These are phyloP conservation scores for Heterobasidion occidentale DNA, from an alignment of 1,284 basidiomycete genomes.

Conservation along the genomic window DNA sequence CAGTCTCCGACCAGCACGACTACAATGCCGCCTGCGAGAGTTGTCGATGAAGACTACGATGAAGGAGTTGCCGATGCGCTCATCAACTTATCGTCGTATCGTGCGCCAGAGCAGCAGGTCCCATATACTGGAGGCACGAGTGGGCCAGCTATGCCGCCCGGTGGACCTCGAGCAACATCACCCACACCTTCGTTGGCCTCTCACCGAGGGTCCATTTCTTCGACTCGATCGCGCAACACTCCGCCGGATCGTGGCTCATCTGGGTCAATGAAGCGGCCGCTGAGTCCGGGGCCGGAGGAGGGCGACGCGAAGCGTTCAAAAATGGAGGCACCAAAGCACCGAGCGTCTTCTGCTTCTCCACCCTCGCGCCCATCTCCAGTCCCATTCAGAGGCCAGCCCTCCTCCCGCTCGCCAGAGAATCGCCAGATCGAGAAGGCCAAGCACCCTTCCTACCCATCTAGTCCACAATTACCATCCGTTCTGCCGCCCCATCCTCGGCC, in stretches of 20 bases:
- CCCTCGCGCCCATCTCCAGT: constrained; percentile 62
- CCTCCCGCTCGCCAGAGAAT: constrained; percentile 48
- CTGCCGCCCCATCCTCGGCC: constrained; percentile 69
- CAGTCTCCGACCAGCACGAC: constrained; percentile 60
- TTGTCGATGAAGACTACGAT: constrained; percentile 79
- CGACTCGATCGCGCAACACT: constrained; percentile 19
- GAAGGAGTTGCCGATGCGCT: constrained; percentile 69
- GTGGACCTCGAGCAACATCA: constrained; percentile 37
- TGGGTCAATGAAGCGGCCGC: constrained; percentile 42
- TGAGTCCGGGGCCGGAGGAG: constrained; percentile 58
- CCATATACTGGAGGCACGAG: constrained; percentile 29
- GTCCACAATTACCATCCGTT: constrained; percentile 43
- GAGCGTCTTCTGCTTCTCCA: constrained; percentile 45
- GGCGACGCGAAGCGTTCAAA: constrained; percentile 54
- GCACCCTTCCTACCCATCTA: constrained; percentile 40
- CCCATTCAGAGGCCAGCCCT: constrained; percentile 63
- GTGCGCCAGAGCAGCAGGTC: constrained; percentile 27
- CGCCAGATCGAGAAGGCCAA: constrained; percentile 31
- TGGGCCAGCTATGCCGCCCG: constrained; percentile 17
- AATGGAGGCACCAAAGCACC: constrained; percentile 44
- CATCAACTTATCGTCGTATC: constrained; percentile 45
- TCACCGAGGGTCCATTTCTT: constrained; percentile 16
- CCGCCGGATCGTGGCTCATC: constrained; percentile 17
- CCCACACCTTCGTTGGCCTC: constrained; percentile 31
- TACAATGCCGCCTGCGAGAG: constrained; percentile 49